Evolutionary conservation across 176 grass and related monocot genomes (phyloP).

Genomic region (Lolium rigidum): DNA sequence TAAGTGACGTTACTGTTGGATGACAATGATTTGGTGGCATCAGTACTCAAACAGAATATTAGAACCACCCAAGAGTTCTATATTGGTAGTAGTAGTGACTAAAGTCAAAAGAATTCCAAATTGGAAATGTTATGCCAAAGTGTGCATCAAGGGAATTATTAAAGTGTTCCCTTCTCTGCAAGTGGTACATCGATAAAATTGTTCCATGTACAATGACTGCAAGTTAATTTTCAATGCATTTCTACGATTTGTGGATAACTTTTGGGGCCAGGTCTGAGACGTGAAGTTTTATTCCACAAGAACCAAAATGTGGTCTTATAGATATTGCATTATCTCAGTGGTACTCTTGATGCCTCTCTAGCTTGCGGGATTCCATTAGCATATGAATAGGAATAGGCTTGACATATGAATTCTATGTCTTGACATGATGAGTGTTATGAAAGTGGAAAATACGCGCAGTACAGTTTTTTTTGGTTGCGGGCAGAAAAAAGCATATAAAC

Average conservation of each 20-base stretch:
- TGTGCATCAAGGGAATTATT: background rate
- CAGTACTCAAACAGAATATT: background rate
- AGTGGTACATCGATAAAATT: background rate
- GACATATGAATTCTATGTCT: too few species aligned
- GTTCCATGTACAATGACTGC: background rate
- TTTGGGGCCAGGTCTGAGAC: background rate
- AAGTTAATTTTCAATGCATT: background rate
- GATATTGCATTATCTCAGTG: too few species aligned
- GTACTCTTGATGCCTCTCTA: too few species aligned
- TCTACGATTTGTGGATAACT: background rate
- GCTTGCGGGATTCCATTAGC: too few species aligned
- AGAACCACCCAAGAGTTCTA: background rate
- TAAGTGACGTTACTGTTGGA: background rate
- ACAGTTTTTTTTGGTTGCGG: too few species aligned
- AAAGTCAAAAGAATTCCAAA: background rate
- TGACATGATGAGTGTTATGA: too few species aligned
- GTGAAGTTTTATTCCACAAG: background rate
- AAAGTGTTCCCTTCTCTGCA: background rate
- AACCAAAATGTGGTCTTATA: background rate
- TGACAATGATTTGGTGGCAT: constrained; percentile 20
- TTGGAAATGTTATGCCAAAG: background rate
- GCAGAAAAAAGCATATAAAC: too few species aligned
- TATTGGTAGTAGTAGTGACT: background rate
- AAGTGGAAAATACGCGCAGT: too few species aligned
- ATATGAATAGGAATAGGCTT: too few species aligned